Base-by-base conservation (phyloP, 345 rosid genomes). In the Luvunga scandens region DNA sequence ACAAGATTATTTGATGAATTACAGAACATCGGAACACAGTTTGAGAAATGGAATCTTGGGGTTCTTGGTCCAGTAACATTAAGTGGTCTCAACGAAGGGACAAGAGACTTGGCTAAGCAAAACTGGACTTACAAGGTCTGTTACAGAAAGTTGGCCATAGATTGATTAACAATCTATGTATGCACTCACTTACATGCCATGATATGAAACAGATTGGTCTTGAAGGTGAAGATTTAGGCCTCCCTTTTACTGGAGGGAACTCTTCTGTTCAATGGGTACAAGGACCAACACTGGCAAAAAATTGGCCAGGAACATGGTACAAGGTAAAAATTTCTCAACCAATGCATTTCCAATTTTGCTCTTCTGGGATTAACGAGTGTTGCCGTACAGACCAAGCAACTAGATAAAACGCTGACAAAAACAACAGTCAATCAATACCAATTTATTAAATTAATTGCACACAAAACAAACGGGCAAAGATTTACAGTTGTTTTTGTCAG, bases 41-140 rank as follows among this genome's bases (percentile, higher is more conserved):
- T 80, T 66, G 99, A 96, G 85, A 85, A 83, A 75, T 96, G 93
- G 95, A 92, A 96, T 77, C 85, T 87, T 75, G 99, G 98, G 22
- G 85, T 96, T 77, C 89, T 96, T 38, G 99, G 98, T 16, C 94
- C 98, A 0, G 93, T 92, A 24, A 87, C 91, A 39, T 73, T 94
- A 68, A 81, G 83, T 68, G 98, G 97, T 79, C 87, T 94, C 45
- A 89, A 90, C 69, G 90, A 89, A 1, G 99, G 99, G 78, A 81
- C 89, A 73, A 85, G 90, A 87, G 92, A 96, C 80, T 79, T 96
- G 87, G 86, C 98, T 13, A 83, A 87, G 88, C 90, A 90, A 91
- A 91, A 91, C 77, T 96, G 99, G 99, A 84, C 97, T 42, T 91
- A 96, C 85, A 92, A 94, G 99, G 99, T 95, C 53, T 78, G 87